Percentiles rank a stretch among this genome's conserved stretches.
Conservation (phyloP, 73 alveolate species). For the Tetrahymena borealis region DNA sequence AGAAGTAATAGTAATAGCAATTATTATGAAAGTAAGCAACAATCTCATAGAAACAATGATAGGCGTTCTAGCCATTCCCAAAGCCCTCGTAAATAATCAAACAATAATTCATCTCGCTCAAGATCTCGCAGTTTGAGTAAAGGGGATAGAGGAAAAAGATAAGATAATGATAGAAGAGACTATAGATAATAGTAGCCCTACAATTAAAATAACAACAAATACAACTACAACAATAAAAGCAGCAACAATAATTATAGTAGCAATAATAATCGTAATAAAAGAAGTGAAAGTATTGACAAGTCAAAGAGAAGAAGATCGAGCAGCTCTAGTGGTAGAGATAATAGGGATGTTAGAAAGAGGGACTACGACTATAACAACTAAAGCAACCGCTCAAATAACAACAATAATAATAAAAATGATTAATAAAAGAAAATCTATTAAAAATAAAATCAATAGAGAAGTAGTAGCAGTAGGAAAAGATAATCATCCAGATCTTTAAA, state of each 20-base stretch:
- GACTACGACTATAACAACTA: background rate
- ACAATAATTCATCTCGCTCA: background rate
- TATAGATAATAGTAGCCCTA: background rate
- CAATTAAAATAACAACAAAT: background rate
- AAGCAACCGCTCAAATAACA: background rate
- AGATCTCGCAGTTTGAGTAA: background rate
- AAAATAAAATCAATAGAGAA: background rate
- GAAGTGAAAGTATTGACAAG: background rate
- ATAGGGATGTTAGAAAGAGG: background rate
- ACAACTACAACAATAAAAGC: background rate
- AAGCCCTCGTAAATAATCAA: background rate
- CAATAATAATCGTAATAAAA: background rate
- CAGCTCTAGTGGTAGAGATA: background rate
- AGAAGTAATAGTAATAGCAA: background rate
- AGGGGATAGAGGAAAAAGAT: background rate
- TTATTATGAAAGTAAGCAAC: background rate
- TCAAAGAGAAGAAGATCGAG: background rate
- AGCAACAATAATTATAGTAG: background rate
- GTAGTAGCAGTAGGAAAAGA: background rate
- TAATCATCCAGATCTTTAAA: background rate
- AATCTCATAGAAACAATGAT: background rate
- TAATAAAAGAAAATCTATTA: background rate
- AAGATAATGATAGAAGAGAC: background rate
- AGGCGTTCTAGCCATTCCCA: background rate
- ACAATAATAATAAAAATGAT: background rate